Percentiles rank a stretch among this genome's conserved stretches.
Evolutionary conservation across 805 yeast species (phyloP).

Genomic region (Cyberlindnera nakhonratchasimensis): DNA sequence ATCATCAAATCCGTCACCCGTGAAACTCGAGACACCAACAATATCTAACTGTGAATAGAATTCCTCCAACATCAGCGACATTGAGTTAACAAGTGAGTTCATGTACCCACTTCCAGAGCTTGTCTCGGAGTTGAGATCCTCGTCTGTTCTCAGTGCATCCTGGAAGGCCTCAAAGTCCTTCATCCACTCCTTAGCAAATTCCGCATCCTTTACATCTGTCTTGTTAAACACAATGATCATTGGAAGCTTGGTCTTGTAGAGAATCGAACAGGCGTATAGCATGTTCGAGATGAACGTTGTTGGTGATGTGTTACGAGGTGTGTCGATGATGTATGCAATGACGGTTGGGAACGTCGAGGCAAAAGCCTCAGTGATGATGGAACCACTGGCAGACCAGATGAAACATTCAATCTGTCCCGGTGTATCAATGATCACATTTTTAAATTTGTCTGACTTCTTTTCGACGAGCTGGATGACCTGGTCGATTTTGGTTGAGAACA

Average conservation of each 20-base stretch:
- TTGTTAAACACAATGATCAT: conserved; percentile 96
- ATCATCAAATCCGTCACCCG: conserved; percentile 93
- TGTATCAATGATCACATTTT: conserved; percentile 86
- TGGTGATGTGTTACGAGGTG: conserved; percentile 92
- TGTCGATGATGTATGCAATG: conserved; percentile 92
- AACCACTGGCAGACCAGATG: conserved; percentile 97
- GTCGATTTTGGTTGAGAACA: conserved; percentile 93
- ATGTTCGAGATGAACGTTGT: conserved; percentile 97
- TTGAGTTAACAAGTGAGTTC: conserved; percentile 89
- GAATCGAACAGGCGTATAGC: conserved; percentile 96
- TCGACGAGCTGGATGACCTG: conserved; percentile 87
- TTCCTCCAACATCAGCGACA: conserved; percentile 95
- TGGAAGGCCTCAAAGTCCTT: conserved; percentile 92
- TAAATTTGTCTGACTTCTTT: conserved; percentile 53
- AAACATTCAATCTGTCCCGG: conserved; percentile 99
- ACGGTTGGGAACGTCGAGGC: conserved; percentile 96
- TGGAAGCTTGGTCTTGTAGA: conserved; percentile 93
- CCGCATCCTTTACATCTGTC: conserved; percentile 81
- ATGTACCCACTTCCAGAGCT: conserved; percentile 81
- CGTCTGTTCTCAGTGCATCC: conserved; percentile 62
- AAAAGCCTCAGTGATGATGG: conserved; percentile 93
- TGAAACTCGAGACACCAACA: conserved; percentile 86
- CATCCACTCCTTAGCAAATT: conserved; percentile 96
- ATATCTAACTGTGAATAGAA: conserved; percentile 91
- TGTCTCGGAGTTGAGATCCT: conserved; percentile 51